Evolutionary conservation across 768 basidiomycete species (phyloP), one percentile per base, ranked within the genome.

Genomic region (Hypsizygus marmoreus): DNA sequence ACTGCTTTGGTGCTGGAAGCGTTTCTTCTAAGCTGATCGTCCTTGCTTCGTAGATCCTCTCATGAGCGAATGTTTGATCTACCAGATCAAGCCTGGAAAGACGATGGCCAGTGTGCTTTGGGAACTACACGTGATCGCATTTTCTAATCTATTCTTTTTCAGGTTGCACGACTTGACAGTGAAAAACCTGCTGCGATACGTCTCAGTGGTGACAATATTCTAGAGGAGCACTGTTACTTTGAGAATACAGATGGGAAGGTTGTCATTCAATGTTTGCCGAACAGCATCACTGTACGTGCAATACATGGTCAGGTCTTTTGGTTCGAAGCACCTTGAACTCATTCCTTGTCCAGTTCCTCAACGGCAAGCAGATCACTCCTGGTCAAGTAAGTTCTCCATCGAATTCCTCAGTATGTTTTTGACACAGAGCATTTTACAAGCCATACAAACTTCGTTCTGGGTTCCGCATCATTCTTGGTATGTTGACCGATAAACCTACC

Each of bases 381-480:
- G 82, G 80, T 42, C 84, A 89, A 66, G 92, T 92, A 67, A 63
- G 77, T 62, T n/a, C n/a, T n/a, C 37, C 26, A 31, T 40, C 31
- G 11, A 14, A 16, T 37, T 33, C 39, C 30, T 17, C 25, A 43
- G 16, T 24, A 32, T 37, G 13, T 14, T 13, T 16, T 6, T 37
- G 17, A 29, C 36, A 45, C 33, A 46, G 25, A 38, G 31, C 28
- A 37, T 43, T 51, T 45, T 33, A 52, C 51, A 46, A 79, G 88
- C 77, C 86, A 10, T 81, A 89, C 64, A 92, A 91, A 69, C 80
- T 99, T 35, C 84, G 87, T 28, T 94, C 95, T 43, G 97, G 97
- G 26, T 98, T 87, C 65, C 90, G 97, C 23, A 91, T 99, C 60
- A 99, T 99, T 63, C 80, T 99, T 40, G 95, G 90, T 91, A 58